Evolutionary conservation across 208 protist species (phyloP), one percentile per base, ranked within the genome.

Genomic region (Lotmaria passim): DNA sequence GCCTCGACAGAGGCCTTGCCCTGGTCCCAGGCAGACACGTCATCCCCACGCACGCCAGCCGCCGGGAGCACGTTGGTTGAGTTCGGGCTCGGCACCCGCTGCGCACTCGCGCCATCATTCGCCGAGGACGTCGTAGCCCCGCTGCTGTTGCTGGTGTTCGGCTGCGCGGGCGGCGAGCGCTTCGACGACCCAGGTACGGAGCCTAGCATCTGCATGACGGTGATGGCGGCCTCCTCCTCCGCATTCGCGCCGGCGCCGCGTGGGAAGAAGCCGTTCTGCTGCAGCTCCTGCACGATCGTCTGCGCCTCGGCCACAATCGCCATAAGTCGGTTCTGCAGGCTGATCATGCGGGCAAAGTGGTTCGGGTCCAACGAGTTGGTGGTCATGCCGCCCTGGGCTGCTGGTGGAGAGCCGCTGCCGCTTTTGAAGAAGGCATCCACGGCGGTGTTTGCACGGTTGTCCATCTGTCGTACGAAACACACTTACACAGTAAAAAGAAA

Each of bases 321-420:
- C 44, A 79, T 44, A 7, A 89, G 83, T 1, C 78, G 75, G 52
- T 85, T 80, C 67, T 85, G 78, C 38, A 82, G 71, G 56, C 33
- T 62, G 55, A 77, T 77, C 71, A 77, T 77, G 17, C 62, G 67
- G n/a, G 63, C 61, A 15, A 77, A 77, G 36, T 60, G 71, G 30
- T 44, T 66, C 30, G 64, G 71, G 31, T 77, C 71, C 30, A 70
- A 53, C 15, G 51, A 41, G 48, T 33, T 56, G 1, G 31, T 30
- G 26, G 23, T 3, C 24, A 31, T 64, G 26, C 21, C 44, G 24
- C 34, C 34, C 43, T n/a, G 28, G 26, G 17, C 33, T 21, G 62
- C 70, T 17, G 62, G 38, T 15, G 70, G 61, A 24, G 62, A 57
- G 33, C 62, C 71, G 59, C 73, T 62, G 43, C 58, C 52, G 36